Evolutionary conservation across 768 basidiomycete species (phyloP), one percentile per base, ranked within the genome.

Genomic region (Hemileccinum rubropunctum): DNA sequence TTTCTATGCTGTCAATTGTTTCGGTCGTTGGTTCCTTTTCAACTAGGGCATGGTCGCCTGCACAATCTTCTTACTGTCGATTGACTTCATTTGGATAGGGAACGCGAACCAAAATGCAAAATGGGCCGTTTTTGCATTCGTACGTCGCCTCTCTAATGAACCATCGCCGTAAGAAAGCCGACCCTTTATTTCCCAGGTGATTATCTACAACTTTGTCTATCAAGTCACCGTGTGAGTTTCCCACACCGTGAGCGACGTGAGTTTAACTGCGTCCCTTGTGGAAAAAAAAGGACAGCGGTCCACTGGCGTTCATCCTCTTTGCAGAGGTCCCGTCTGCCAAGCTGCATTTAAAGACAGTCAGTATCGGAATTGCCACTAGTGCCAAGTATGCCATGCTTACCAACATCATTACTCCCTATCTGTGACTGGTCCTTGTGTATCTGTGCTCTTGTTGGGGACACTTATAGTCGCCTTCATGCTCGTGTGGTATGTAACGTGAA

Each of bases 201-300:
- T 65, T 42, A 52, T 67, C 38, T 67, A 65, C 43, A 67, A 62
- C 47, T 67, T 65, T 45, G 54, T 62, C 15, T 67, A 55, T 42
- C 62, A 67, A 51, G 33, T 28, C 14, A 47, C 51, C 51, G 60
- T 65, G 65, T 67, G n/a, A 47, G 65, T 26, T 2, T 1, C 1
- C 26, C 11, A 6, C 2, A 3, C 6, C n/a, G 1, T 5, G 18
- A 26, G 4, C 11, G 13, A 39, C 20, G n/a, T n/a, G n/a, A n/a
- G n/a, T n/a, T n/a, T n/a, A n/a, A n/a, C n/a, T n/a, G n/a, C n/a
- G n/a, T n/a, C n/a, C n/a, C n/a, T n/a, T n/a, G n/a, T n/a, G n/a
- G n/a, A n/a, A n/a, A n/a, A n/a, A n/a, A 39, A 21, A 5, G 23
- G 9, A 32, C 48, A 65, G 64, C 8, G 65, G 65, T 1, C 65